Conservation (phyloP, 2,329 filamentous ascomycete species). For the Fusarium miscanthi region DNA sequence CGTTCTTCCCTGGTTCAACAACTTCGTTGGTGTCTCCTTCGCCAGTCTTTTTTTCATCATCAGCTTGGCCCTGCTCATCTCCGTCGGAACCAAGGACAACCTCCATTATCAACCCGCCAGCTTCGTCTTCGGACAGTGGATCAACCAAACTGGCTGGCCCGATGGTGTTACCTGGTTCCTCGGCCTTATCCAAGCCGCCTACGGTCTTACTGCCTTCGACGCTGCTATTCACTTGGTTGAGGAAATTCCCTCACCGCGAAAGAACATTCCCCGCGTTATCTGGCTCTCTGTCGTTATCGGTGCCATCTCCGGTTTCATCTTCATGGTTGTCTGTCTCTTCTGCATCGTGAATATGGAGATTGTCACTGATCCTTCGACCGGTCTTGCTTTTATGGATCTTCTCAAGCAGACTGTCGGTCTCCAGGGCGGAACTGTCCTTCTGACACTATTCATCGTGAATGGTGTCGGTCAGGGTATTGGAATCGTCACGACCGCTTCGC, state of each 20-base stretch:
- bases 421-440: conserved; percentile 56
- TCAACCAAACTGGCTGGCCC: conserved; percentile 60
- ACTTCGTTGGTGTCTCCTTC: conserved; percentile 66
- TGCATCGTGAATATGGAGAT: conserved; percentile 59
- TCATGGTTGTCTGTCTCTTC: conserved; percentile 64
- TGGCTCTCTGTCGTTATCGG: conserved; percentile 63
- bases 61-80: conserved; percentile 62
- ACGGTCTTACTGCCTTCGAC: conserved; percentile 64
- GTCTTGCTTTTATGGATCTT: conserved; percentile 62
- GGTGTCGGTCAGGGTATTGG: conserved; percentile 65
- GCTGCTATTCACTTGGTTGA: conserved; percentile 69
- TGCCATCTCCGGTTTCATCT: conserved; percentile 61
- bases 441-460: conserved; percentile 66
- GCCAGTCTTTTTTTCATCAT: conserved; percentile 63
- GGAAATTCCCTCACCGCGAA: conserved; percentile 64
- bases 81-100: conserved; percentile 58
- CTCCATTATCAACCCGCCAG: conserved; percentile 60
- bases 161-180: conserved; percentile 68
- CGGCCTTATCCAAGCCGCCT: conserved; percentile 67
- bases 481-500: conserved; percentile 62
- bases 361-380: conserved; percentile 53
- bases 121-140: conserved; percentile 64
- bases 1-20: conserved; percentile 62
- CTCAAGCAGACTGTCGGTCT: conserved; percentile 51
- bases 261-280: conserved; percentile 62